Evolutionary conservation across 768 basidiomycete genomes (phyloP).

Genomic region (Russula olivacea): DNA sequence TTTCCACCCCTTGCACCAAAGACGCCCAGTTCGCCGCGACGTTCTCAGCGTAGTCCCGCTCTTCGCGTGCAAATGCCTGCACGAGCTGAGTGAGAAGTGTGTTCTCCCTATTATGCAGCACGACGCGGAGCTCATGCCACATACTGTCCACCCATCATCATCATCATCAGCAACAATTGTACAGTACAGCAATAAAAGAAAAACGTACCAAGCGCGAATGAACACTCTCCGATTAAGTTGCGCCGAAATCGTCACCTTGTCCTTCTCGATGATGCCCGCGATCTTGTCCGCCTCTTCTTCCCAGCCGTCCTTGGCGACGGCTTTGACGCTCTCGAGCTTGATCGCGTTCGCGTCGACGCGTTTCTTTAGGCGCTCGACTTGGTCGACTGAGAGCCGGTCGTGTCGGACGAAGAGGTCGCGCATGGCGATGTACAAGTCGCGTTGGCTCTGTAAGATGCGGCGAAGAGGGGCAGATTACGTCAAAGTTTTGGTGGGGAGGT

Average conservation of each 20-base stretch:
- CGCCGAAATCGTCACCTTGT: constrained; percentile 72
- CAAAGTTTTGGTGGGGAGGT: background rate
- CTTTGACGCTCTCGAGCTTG: constrained; percentile 71
- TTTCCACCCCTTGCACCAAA: constrained; percentile 60
- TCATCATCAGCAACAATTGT: background rate
- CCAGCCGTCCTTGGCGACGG: constrained; percentile 75
- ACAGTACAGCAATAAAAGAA: too few species aligned
- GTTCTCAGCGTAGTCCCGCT: constrained; percentile 59
- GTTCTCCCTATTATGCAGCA: constrained; percentile 88
- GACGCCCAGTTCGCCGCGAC: constrained; percentile 70
- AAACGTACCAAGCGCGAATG: constrained; percentile 71
- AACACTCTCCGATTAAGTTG: constrained; percentile 77
- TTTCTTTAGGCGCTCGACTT: constrained; percentile 82
- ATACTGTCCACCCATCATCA: constrained; percentile 45
- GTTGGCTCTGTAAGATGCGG: constrained; percentile 50
- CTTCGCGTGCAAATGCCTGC: constrained; percentile 67
- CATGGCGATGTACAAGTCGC: constrained; percentile 82
- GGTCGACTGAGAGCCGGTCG: constrained; percentile 83
- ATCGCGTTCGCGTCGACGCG: constrained; percentile 69
- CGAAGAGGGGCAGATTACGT: too few species aligned
- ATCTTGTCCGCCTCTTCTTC: constrained; percentile 78
- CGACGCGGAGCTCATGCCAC: constrained; percentile 94
- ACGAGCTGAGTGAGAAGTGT: constrained; percentile 68
- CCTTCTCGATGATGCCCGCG: constrained; percentile 68
- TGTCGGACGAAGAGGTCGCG: constrained; percentile 83